Evolutionary conservation across 1,284 basidiomycete genomes (phyloP).

Genomic region (Fomitopsis pinicola): DNA sequence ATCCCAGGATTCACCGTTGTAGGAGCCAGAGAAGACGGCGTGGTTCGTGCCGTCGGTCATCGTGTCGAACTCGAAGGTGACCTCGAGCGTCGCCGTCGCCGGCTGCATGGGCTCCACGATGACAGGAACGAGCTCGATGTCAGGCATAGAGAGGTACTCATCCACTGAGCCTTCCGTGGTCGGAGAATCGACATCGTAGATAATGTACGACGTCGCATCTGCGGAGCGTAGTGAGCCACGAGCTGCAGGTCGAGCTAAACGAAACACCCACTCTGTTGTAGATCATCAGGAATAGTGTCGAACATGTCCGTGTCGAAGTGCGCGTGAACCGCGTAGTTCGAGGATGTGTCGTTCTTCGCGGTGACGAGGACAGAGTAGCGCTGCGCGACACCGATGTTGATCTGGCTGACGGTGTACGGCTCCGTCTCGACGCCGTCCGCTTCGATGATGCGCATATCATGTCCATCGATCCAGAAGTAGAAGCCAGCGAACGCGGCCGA

Average conservation of each 20-base stretch:
- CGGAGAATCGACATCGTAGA: slow-evolving; percentile 51
- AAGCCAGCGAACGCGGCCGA: slow-evolving; percentile 70
- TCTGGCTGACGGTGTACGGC: slow-evolving; percentile 63
- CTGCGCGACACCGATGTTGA: slow-evolving; percentile 83
- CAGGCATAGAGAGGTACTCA: slow-evolving; percentile 54
- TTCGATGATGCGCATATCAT: slow-evolving; percentile 87
- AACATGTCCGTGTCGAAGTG: slow-evolving; percentile 90
- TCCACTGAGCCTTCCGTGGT: slow-evolving; percentile 47
- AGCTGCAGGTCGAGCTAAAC: not conserved
- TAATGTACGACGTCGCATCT: slow-evolving; percentile 79
- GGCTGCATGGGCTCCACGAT: slow-evolving; percentile 36
- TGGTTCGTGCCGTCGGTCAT: slow-evolving; percentile 78
- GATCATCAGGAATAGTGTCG: slow-evolving; percentile 66
- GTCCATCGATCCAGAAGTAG: slow-evolving; percentile 89
- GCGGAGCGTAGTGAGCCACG: not conserved
- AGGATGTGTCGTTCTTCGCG: slow-evolving; percentile 78
- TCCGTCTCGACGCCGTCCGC: slow-evolving; percentile 85
- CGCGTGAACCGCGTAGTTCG: slow-evolving; percentile 87
- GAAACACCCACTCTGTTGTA: slow-evolving; percentile 66
- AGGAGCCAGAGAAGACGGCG: slow-evolving; percentile 59
- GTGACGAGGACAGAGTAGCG: slow-evolving; percentile 92
- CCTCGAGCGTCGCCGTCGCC: slow-evolving; percentile 49
- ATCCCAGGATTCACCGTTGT: not conserved
- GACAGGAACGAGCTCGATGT: slow-evolving; percentile 59
- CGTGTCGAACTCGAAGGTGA: slow-evolving; percentile 62